Conservation (phyloP, 495 filamentous ascomycete genomes). For the Aspergillus bridgeri region DNA sequence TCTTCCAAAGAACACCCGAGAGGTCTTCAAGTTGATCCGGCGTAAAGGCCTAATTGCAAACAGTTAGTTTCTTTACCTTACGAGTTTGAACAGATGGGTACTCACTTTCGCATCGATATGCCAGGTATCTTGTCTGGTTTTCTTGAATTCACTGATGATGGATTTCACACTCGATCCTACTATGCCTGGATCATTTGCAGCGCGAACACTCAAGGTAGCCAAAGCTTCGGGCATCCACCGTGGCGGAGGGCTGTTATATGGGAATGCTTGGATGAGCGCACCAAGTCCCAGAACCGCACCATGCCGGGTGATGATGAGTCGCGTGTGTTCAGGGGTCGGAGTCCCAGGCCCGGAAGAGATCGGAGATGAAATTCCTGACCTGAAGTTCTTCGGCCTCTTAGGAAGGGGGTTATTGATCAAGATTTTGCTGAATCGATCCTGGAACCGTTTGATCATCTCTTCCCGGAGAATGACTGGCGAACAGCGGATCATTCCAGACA, state of each 20-base stretch:
- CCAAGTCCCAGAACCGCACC: constrained; percentile 91
- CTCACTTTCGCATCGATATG: constrained; percentile 91
- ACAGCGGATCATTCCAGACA: constrained; percentile 98
- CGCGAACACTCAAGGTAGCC: constrained; percentile 76
- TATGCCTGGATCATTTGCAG: constrained; percentile 83
- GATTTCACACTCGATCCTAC: constrained; percentile 97
- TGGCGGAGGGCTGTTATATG: constrained; percentile 89
- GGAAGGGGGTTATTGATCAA: constrained; percentile 81
- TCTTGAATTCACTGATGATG: constrained; percentile 96
- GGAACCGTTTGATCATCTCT: constrained; percentile 69
- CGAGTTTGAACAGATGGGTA: not conserved
- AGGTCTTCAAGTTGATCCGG: constrained; percentile 90
- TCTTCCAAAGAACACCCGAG: constrained; percentile 98
- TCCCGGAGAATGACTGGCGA: constrained; percentile 80
- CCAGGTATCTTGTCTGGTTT: constrained; percentile 99
- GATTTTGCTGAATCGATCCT: constrained; percentile 72
- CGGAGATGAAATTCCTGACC: constrained; percentile 35
- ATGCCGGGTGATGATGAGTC: constrained; percentile 76
- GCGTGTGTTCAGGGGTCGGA: constrained; percentile 80
- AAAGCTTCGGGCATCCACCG: constrained; percentile 92
- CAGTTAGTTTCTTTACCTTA: constrained; percentile 24
- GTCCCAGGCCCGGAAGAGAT: constrained; percentile 60
- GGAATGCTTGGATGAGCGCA: constrained; percentile 92
- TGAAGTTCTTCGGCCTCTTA: constrained; percentile 55
- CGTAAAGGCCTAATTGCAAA: constrained; percentile 70